Conservation (phyloP, 441 rosid species). For the Syzygium malaccense region DNA sequence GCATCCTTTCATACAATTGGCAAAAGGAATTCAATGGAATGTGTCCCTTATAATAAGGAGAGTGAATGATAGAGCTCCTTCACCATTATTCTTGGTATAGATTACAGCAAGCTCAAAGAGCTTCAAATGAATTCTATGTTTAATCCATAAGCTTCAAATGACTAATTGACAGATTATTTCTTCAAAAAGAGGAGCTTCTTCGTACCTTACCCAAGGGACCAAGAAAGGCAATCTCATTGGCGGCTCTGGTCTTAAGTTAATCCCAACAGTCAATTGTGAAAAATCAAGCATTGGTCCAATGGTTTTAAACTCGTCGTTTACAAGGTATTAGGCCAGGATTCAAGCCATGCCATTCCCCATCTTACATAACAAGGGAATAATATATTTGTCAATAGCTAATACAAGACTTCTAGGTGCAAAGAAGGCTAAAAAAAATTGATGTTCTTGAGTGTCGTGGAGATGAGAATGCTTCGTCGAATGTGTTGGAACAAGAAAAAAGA, state of each 20-base stretch:
- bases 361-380: neutral
- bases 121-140: neutral
- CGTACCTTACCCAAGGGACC: neutral
- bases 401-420: neutral
- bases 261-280: neutral
- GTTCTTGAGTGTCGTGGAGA: neutral
- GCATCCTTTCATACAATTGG: neutral
- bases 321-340: neutral
- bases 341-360: neutral
- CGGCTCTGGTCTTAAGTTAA: neutral
- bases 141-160: neutral
- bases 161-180: neutral
- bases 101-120: neutral
- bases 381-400: neutral
- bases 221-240: neutral
- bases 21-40: neutral
- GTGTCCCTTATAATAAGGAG: neutral
- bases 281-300: neutral
- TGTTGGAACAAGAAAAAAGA: neutral
- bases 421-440: neutral
- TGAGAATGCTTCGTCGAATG: neutral
- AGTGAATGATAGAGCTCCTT: neutral
- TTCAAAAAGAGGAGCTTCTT: neutral
- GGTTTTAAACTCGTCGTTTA: neutral
- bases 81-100: neutral